These are phyloP conservation scores for Perkinsus olseni DNA, from an alignment of 169 alveolate species.

Conservation along the genomic window DNA sequence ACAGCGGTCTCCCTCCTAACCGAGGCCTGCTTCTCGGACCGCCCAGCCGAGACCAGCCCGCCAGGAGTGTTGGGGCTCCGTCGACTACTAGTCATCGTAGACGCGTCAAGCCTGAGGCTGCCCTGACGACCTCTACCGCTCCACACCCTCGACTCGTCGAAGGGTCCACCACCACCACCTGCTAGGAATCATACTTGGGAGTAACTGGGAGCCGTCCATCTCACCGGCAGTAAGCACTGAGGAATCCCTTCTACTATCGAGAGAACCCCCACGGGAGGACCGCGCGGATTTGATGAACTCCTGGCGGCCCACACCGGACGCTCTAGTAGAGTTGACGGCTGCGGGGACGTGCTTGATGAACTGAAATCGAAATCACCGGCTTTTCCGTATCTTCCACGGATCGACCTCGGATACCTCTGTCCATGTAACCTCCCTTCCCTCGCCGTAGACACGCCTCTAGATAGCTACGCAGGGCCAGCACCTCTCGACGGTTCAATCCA, in stretches of 20 bases:
- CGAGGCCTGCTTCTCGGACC: no score
- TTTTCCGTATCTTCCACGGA: not conserved
- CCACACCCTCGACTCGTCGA: no score
- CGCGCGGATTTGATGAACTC: not conserved
- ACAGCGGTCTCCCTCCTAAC: no score
- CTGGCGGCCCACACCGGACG: not conserved
- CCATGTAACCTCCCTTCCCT: not conserved
- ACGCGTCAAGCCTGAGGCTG: no score
- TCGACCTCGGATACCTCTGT: not conserved
- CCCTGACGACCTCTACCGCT: no score
- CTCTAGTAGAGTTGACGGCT: not conserved
- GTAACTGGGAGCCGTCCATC: no score
- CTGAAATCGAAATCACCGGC: not conserved
- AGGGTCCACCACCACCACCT: no score
- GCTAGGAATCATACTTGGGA: no score
- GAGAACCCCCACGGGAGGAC: not conserved
- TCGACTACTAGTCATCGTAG: no score
- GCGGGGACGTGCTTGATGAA: not conserved
- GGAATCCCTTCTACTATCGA: not conserved
- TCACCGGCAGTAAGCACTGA: not conserved
- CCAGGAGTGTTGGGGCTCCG: no score
- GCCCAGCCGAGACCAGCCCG: no score
- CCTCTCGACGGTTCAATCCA: not conserved
- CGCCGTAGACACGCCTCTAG: not conserved
- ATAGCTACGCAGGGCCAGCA: not conserved